Evolutionary conservation across 768 basidiomycete species (phyloP).

Genomic region (Mycena filopes): DNA sequence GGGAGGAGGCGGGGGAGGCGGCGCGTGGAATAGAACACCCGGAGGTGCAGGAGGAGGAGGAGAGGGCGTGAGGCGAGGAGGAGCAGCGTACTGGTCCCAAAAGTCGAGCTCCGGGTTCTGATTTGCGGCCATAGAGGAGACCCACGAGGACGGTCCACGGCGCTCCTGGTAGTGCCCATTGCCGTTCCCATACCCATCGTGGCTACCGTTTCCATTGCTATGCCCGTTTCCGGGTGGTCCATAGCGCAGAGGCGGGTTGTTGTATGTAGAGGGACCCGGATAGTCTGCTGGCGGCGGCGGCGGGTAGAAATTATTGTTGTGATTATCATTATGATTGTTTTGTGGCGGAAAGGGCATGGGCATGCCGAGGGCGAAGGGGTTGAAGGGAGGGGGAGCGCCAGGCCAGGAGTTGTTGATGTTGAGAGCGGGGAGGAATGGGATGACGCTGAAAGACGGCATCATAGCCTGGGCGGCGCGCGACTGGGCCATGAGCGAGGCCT

Average conservation of each 20-base stretch:
- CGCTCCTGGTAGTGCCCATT: not conserved
- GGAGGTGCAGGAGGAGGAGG: constrained; percentile 17
- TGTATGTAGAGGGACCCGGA: constrained; percentile 5
- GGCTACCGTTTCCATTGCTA: no score
- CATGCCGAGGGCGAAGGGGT: constrained; percentile 15
- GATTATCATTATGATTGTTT: not conserved
- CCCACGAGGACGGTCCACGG: constrained; percentile 44
- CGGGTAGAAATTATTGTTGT: not conserved
- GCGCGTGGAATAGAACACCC: constrained; percentile 8
- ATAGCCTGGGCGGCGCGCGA: constrained; percentile 18
- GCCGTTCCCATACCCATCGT: not conserved
- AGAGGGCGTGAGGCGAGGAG: constrained; percentile 20
- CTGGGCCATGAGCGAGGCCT: constrained; percentile 38
- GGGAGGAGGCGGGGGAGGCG: constrained; percentile 36
- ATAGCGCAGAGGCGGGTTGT: constrained; percentile 33
- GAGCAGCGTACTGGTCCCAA: constrained; percentile 24
- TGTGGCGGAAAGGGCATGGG: not conserved
- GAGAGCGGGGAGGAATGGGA: constrained; percentile 25
- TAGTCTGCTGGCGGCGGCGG: not conserved
- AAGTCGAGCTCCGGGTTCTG: constrained; percentile 11
- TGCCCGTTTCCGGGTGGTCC: no score
- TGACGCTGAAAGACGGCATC: constrained; percentile 2
- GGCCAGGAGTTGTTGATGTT: constrained; percentile 18
- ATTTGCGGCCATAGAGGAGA: constrained; percentile 52
- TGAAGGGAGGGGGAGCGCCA: constrained; percentile 19